Percentiles rank a stretch among this genome's conserved stretches.
phyloP scores from a whole-genome alignment of 305 asterid genomes.

The Solanum hybrid region DNA sequence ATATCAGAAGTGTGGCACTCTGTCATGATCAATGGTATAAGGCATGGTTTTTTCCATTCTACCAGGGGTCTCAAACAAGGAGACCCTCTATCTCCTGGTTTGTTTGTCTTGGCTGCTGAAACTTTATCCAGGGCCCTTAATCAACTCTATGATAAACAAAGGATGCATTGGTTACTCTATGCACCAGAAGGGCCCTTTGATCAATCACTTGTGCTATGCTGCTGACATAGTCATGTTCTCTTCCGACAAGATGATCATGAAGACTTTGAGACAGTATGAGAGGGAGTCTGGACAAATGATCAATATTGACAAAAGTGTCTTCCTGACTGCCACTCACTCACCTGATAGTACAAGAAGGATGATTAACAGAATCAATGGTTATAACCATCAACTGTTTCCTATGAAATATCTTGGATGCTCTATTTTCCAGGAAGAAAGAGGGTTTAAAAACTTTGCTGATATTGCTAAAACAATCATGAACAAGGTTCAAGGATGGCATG shows the following conservation, averaged over 20 bases:
- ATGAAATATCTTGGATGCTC: neutral
- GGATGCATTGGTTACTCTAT: neutral
- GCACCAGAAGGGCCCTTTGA: neutral
- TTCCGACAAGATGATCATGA: neutral
- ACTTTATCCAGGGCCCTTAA: neutral
- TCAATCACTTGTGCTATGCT: neutral
- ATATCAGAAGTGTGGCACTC: neutral
- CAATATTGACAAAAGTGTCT: neutral
- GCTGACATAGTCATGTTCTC: neutral
- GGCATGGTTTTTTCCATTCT: neutral
- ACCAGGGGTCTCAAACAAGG: neutral
- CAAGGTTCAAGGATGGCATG: neutral
- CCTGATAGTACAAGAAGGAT: neutral
- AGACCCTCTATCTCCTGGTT: neutral
- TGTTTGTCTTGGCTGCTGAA: neutral
- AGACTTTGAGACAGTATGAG: neutral
- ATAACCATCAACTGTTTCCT: neutral
- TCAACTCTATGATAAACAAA: neutral
- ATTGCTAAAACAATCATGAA: neutral
- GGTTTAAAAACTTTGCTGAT: neutral
- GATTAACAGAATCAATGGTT: neutral
- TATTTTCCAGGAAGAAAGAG: neutral
- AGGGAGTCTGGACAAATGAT: neutral
- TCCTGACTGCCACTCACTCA: neutral
- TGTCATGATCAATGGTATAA: neutral